Conservation (phyloP, 169 alveolate species). For the Cryptosporidium meleagridis region DNA sequence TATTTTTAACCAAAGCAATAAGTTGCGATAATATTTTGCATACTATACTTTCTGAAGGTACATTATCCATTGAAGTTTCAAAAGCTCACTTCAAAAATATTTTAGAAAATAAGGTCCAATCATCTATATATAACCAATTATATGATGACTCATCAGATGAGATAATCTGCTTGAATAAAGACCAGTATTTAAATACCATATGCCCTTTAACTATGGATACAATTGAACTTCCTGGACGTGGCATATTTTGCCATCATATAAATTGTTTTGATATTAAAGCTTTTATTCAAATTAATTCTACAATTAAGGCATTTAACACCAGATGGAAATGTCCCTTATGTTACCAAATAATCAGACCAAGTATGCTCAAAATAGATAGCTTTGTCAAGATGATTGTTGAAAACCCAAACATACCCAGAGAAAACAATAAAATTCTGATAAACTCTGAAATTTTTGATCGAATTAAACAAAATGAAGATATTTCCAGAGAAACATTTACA, state of each 20-base stretch:
- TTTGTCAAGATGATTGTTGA: constrained; percentile 82
- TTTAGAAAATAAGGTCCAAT: constrained; percentile 12
- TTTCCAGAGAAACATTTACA: not conserved
- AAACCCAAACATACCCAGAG: constrained; percentile 61
- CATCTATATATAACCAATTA: not conserved
- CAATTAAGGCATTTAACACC: constrained; percentile 90
- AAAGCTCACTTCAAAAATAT: constrained; percentile 27
- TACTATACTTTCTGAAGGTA: constrained; percentile 13
- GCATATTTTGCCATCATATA: constrained; percentile 88
- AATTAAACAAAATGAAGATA: constrained; percentile 6
- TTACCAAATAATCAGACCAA: constrained; percentile 86
- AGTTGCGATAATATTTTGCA: constrained; percentile 18
- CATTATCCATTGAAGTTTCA: constrained; percentile 17
- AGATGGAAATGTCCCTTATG: constrained; percentile 95
- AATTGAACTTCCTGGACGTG: constrained; percentile 91
- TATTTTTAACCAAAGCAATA: constrained; percentile 20
- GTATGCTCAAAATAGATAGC: constrained; percentile 86
- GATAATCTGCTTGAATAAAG: constrained; percentile 51
- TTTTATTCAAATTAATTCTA: constrained; percentile 86
- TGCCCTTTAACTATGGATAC: constrained; percentile 77
- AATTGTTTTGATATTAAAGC: constrained; percentile 92
- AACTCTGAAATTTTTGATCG: not conserved
- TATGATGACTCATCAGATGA: constrained; percentile 53
- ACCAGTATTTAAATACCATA: constrained; percentile 36
- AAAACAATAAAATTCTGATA: constrained; percentile 41